Base-by-base conservation (phyloP, 345 rosid genomes). In the Iberis pinnata region DNA sequence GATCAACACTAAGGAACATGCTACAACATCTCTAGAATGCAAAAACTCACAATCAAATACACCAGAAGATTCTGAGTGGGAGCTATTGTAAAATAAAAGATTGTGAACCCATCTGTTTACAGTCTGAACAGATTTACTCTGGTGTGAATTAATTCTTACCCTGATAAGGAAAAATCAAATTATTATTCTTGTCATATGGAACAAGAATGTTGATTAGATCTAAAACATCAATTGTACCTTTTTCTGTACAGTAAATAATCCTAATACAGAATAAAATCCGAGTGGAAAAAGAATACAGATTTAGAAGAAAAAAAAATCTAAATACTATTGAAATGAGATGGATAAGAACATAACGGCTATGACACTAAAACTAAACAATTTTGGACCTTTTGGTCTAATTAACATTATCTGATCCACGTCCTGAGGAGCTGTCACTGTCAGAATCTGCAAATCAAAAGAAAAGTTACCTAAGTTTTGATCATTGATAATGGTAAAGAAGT, bases 51-150 rank as follows among this genome's bases (percentile, higher is more conserved):
- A 53, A n/a, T 31, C 64, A 63, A 57, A 60, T 24, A 60, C 43
- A 26, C 45, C 40, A 38, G 65, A 38, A 36, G 88, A 86, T 65
- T 65, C 72, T 39, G 95, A 77, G 54, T 86, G 95, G 95, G 86
- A 83, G 67, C 57, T 86, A 12, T 45, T 83, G 73, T 86, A 60
- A 43, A 66, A 58, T n/a, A 24, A 60, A 19, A 6, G 0, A 29
- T 29, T 29, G 25, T 6, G 25, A 22, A 3, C 25, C 25, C 25
- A 22, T 22, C 25, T 22, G 25, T 22, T 22, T 22, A 22, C 25
- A 22, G 25, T 3, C 25, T 22, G 6, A 3, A 22, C 25, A 22
- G 25, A 2, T 22, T 6, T 22, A 22, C 6, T 22, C 6, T 22
- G 25, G 25, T 22, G 25, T 2, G 25, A n/a, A n/a, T n/a, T n/a